phyloP scores from a whole-genome alignment of 2,329 filamentous ascomycete species.

The Nemania sp. region DNA sequence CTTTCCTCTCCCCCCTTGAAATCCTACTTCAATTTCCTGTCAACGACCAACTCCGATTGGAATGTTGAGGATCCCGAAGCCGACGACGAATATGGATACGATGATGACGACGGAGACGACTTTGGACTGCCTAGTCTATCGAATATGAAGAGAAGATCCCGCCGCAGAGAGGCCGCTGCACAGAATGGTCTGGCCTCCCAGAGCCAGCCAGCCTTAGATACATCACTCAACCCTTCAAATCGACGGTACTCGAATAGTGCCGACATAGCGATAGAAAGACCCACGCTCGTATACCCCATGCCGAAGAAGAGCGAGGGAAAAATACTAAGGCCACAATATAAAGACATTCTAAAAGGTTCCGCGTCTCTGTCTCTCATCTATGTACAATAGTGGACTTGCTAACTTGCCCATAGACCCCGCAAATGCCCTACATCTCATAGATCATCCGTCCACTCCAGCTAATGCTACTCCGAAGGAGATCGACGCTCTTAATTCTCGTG shows the following conservation, averaged over 20 bases:
- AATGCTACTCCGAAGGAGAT: slow-evolving; percentile 80
- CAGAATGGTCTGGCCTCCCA: slow-evolving; percentile 40
- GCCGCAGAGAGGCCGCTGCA: slow-evolving; percentile 53
- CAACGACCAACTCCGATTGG: slow-evolving; percentile 83
- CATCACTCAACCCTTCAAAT: slow-evolving; percentile 44
- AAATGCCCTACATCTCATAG: slow-evolving; percentile 92
- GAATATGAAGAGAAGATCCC: slow-evolving; percentile 79
- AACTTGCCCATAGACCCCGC: slow-evolving; percentile 64
- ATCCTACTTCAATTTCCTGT: slow-evolving; percentile 79
- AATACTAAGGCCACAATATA: slow-evolving; percentile 94
- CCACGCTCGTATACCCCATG: slow-evolving; percentile 79
- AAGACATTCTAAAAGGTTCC: slow-evolving; percentile 81
- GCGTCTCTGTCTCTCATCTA: neutral
- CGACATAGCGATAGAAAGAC: slow-evolving; percentile 91
- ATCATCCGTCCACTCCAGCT: slow-evolving; percentile 73
- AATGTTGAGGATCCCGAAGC: slow-evolving; percentile 64
- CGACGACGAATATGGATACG: slow-evolving; percentile 77
- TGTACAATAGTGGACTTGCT: neutral
- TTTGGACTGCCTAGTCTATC: slow-evolving; percentile 92
- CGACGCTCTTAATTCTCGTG: slow-evolving; percentile 83
- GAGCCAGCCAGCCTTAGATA: slow-evolving; percentile 43
- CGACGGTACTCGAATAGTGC: slow-evolving; percentile 79
- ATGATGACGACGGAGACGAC: slow-evolving; percentile 89
- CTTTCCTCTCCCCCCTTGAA: slow-evolving; percentile 67
- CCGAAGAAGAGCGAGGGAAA: slow-evolving; percentile 91